Evolutionary conservation across 2,329 filamentous ascomycete species (phyloP).

Genomic region (Ophiostoma piceae): DNA sequence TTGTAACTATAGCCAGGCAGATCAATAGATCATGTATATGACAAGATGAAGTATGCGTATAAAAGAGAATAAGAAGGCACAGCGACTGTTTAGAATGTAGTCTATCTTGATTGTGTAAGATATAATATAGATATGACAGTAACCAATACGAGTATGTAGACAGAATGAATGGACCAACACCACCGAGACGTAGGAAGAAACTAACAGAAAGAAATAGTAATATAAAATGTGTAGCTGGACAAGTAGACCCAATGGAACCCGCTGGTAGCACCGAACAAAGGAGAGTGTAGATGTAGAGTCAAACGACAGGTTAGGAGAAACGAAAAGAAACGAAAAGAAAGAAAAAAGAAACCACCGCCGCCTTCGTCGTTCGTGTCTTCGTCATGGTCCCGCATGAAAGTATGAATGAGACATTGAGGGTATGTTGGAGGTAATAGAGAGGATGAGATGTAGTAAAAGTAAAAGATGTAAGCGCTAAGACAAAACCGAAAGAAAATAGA

Average conservation of each 20-base stretch:
- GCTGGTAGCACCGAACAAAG: constrained; percentile 1
- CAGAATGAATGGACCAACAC: constrained; percentile 1
- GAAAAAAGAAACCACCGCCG: constrained; percentile 20
- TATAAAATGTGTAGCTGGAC: neutral
- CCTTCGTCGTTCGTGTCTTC: constrained; percentile 26
- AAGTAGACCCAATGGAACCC: constrained; percentile 9
- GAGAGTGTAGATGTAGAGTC: constrained; percentile 5
- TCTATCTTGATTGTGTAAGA: constrained; percentile 5
- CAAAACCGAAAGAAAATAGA: constrained; percentile 10
- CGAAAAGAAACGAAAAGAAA: constrained; percentile 9
- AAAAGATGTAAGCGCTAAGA: neutral
- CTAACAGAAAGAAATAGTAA: constrained; percentile 1
- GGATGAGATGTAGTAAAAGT: neutral
- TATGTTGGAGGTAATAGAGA: neutral
- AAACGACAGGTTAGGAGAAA: neutral
- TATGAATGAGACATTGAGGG: constrained; percentile 1
- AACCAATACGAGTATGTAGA: constrained; percentile 5
- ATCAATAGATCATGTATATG: constrained; percentile 2
- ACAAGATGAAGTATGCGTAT: neutral
- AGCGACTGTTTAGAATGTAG: neutral
- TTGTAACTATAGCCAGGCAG: constrained; percentile 13
- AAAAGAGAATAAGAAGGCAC: neutral
- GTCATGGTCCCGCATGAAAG: constrained; percentile 24
- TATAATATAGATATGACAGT: neutral
- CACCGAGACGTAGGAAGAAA: neutral